Evolutionary conservation across 805 yeast species (phyloP).

Genomic region (Candida pini): DNA sequence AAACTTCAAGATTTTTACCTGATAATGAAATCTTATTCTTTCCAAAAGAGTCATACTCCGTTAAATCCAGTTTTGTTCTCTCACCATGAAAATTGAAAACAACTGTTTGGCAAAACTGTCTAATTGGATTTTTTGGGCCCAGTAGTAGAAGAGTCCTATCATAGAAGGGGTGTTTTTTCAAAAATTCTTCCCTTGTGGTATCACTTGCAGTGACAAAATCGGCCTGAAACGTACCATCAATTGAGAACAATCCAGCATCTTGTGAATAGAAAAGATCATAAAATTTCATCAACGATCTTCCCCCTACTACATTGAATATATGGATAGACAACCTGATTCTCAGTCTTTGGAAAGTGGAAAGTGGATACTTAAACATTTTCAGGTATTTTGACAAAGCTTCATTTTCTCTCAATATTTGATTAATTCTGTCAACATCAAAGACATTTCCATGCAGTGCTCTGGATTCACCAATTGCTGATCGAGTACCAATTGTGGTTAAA

Average conservation of each 20-base stretch:
- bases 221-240: slow-evolving; percentile 4
- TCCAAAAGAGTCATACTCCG: no score
- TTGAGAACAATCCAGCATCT: slow-evolving; percentile 2
- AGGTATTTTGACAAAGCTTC: slow-evolving; percentile 1
- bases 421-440: slow-evolving; percentile 1
- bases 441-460: not conserved
- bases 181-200: slow-evolving; percentile 32
- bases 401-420: slow-evolving; percentile 2
- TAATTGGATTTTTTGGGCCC: slow-evolving; percentile 53
- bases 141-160: slow-evolving; percentile 60
- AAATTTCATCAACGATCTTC: slow-evolving; percentile 2
- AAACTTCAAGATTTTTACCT: no score
- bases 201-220: not conserved
- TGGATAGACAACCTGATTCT: slow-evolving; percentile 3
- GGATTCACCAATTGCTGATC: not conserved
- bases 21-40: no score
- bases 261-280: slow-evolving; percentile 6
- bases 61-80: no score
- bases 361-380: slow-evolving; percentile 4
- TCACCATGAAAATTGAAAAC: slow-evolving; percentile 66
- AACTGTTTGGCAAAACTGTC: slow-evolving; percentile 63
- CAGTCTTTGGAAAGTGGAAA: not conserved
- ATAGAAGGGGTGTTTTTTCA: slow-evolving; percentile 55
- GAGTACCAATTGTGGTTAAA: no score
- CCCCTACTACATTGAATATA: not conserved